phyloP scores from a whole-genome alignment of 208 protist species.

The Leishmania martiniquensis region DNA sequence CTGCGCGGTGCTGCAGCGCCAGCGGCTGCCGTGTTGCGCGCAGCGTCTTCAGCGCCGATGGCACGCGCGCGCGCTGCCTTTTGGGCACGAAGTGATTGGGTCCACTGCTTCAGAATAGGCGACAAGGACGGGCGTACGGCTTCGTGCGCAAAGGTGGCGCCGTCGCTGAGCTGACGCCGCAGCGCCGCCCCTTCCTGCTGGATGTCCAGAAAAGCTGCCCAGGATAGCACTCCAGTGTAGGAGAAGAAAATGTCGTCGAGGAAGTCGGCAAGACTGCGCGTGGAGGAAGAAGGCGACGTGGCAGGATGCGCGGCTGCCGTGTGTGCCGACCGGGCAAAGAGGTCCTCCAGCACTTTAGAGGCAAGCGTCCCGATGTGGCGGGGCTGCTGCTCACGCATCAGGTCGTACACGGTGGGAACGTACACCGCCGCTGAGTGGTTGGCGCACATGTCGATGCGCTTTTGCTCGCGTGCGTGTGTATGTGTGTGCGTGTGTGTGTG shows the following conservation, averaged over 20 bases:
- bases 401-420: constrained; percentile 20
- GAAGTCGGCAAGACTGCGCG: constrained; percentile 27
- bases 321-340: background rate
- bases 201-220: constrained; percentile 41
- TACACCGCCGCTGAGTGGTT: background rate
- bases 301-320: background rate
- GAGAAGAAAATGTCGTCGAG: constrained; percentile 68
- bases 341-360: constrained; percentile 4
- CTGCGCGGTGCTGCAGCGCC: background rate
- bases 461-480: background rate
- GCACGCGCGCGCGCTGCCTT: constrained; percentile 20
- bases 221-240: constrained; percentile 58
- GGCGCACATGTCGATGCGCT: background rate
- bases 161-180: constrained; percentile 39
- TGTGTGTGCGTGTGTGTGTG: background rate
- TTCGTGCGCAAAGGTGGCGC: constrained; percentile 46
- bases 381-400: constrained; percentile 5
- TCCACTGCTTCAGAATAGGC: constrained; percentile 38
- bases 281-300: constrained; percentile 15
- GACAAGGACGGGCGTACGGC: constrained; percentile 56
- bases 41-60: background rate
- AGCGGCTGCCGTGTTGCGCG: background rate
- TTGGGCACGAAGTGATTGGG: constrained; percentile 11
- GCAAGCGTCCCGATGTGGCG: constrained; percentile 3
- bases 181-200: constrained; percentile 47